Base-by-base conservation (phyloP, 352 stramenopile genomes). In the Phytophthora pseudosyringae region DNA sequence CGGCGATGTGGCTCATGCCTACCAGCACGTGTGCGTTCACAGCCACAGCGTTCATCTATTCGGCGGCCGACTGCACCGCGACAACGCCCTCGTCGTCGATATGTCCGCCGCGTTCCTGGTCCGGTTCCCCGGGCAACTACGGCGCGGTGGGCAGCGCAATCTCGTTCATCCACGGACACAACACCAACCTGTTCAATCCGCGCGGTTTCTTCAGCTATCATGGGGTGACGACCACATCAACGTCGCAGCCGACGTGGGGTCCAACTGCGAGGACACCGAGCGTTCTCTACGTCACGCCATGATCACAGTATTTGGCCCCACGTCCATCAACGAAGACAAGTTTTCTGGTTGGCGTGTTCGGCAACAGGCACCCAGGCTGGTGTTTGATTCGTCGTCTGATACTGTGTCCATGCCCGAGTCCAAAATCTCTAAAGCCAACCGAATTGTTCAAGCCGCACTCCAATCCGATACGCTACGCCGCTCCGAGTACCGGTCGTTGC, bases 181-280 rank as follows among this genome's bases (percentile, higher is more conserved):
- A 50, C 2, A 33, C 15, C 1, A 31, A 35, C 16, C 9, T 4
- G 7, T 18, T 16, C 1, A 21, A 13, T 12, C n/a, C n/a, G n/a
- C n/a, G n/a, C n/a, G n/a, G n/a, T n/a, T 59, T 47, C 10, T 75
- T 65, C 32, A 39, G 3, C 3, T 75, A 67, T 33, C 51, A 66
- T 36, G 68, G 61, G 55, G 56, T 75, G 61, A 71, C 12, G 67
- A n/a, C n/a, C n/a, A n/a, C n/a, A n/a, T n/a, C n/a, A n/a, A n/a
- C n/a, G n/a, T n/a, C n/a, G n/a, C n/a, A 4, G 33, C 25, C 6
- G 47, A 47, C 13, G 29, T 59, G 5, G 46, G 44, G 3, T 32
- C 35, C 31, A 51, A 65, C 13, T 65, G 36, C 13, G 1, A 10
- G 0, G 47, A 46, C 12, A 18, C 49, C 1, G 55, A 70, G 13